A percentile compares a stretch with the other conserved stretches of the same genome.
phyloP scores from a whole-genome alignment of 768 basidiomycete genomes.

The Psilocybe cubensis region DNA sequence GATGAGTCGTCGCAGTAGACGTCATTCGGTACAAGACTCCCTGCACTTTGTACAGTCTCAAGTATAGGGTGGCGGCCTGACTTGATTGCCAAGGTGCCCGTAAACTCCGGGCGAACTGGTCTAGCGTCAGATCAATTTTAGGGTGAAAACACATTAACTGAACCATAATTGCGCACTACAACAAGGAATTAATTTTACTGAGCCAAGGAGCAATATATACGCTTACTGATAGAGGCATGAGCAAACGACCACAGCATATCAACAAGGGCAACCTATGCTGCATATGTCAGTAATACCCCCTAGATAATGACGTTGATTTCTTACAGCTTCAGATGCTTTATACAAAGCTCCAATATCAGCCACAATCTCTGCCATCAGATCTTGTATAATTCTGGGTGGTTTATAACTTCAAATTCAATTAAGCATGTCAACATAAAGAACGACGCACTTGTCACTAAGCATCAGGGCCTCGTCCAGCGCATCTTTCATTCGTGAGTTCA shows the following conservation, averaged over 20 bases:
- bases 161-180: conserved; percentile 54
- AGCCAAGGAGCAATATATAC: neutral
- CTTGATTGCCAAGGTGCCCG: conserved; percentile 88
- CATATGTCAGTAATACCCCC: neutral
- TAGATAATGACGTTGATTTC: neutral
- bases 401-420: neutral
- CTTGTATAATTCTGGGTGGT: conserved; percentile 75
- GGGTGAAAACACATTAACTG: neutral
- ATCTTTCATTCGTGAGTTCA: conserved; percentile 89
- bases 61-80: conserved; percentile 88
- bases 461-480: conserved; percentile 88
- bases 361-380: conserved; percentile 73
- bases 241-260: conserved; percentile 94
- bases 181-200: neutral
- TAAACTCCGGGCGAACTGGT: conserved; percentile 89
- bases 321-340: conserved; percentile 87
- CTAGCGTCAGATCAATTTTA: neutral
- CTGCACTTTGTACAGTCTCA: conserved; percentile 70
- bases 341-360: conserved; percentile 80
- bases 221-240: conserved; percentile 77
- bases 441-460: conserved; percentile 72
- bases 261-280: conserved; percentile 74
- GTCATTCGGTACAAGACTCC: conserved; percentile 85
- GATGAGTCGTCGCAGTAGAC: conserved; percentile 85
- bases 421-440: neutral